Evolutionary conservation across 148 eudicot species (phyloP).

Genomic region (Camellia sinensis): DNA sequence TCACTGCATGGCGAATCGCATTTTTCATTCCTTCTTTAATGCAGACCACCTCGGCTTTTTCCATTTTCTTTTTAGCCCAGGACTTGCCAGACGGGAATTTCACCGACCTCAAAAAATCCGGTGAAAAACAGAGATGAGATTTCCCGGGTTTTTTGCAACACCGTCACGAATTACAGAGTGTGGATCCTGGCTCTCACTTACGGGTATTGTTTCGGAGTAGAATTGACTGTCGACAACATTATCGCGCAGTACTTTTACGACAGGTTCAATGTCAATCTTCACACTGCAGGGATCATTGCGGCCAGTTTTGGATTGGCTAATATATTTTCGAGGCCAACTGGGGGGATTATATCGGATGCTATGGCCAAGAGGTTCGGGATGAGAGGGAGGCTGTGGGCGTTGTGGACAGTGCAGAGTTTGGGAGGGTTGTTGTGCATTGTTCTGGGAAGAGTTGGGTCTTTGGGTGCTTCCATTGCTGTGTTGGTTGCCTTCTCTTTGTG

Average conservation of each 20-base stretch:
- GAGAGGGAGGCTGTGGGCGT: conserved; percentile 76
- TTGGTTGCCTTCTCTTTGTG: conserved; percentile 74
- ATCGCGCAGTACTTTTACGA: conserved; percentile 80
- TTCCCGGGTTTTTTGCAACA: conserved; percentile 35
- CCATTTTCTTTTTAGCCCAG: conserved; percentile 56
- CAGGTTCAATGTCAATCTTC: conserved; percentile 49
- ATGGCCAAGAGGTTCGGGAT: conserved; percentile 62
- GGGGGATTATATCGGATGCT: conserved; percentile 63
- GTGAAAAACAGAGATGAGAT: conserved; percentile 49
- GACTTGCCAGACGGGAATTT: conserved; percentile 76
- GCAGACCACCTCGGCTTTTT: conserved; percentile 57
- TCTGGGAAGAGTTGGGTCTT: conserved; percentile 47
- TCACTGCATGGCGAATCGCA: conserved; percentile 76
- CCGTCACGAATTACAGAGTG: conserved; percentile 54
- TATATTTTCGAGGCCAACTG: conserved; percentile 64
- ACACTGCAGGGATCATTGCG: conserved; percentile 72
- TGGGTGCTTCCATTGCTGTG: conserved; percentile 53
- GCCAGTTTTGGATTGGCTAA: conserved; percentile 79
- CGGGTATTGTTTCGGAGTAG: conserved; percentile 86
- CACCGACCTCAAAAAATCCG: conserved; percentile 37
- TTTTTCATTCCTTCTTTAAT: conserved; percentile 68
- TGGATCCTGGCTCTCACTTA: conserved; percentile 76
- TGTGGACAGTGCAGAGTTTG: conserved; percentile 59
- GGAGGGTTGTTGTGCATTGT: conserved; percentile 58
- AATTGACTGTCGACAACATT: conserved; percentile 72